Base-by-base conservation (phyloP, 768 basidiomycete genomes). In the Cubamyces sp. region DNA sequence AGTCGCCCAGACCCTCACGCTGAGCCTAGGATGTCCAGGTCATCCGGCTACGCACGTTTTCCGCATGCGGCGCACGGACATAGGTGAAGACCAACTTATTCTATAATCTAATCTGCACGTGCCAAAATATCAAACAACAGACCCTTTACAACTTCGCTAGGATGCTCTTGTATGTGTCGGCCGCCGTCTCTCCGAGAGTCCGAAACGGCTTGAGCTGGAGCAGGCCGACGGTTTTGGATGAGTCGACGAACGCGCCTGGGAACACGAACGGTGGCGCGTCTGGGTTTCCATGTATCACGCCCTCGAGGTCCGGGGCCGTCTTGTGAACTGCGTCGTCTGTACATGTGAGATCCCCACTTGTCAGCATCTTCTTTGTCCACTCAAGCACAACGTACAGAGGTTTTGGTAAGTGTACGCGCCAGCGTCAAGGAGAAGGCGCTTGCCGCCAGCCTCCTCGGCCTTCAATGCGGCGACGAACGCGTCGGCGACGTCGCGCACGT, bases 401-500 rank as follows among this genome's bases (percentile, higher is more conserved):
- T 68, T 65, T 23, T 65, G 64, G 46, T 53, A 62, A 47, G 65
- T 65, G 57, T 54, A 68, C 1, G 52, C 39, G 18, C 57, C 68
- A 5, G 57, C 57, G 23, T 50, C 53, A 15, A 74, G 68, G 64
- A 80, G 72, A 73, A 79, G 74, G 43, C 80, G 67, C 58, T 80
- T 60, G 8, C 74, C 74, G 12, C 70, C 74, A 7, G 80, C 79
- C 28, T 69, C 73, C 19, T 70, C 66, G 12, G 65, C 65, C 46
- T 71, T 21, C 45, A 77, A 56, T 12, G 71, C 68, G 12, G 69
- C 65, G 25, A 72, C 66, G 48, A 76, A 74, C 7, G 73, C 65
- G 12, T 57, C 37, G 3, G 74, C 75, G 14, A 76, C 67, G 48
- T 77, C 76, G n/a, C 77, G 66, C 8, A 77, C 76, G 64, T 77